phyloP scores from a whole-genome alignment of 1,284 basidiomycete genomes.

The Pseudozyma pruni region DNA sequence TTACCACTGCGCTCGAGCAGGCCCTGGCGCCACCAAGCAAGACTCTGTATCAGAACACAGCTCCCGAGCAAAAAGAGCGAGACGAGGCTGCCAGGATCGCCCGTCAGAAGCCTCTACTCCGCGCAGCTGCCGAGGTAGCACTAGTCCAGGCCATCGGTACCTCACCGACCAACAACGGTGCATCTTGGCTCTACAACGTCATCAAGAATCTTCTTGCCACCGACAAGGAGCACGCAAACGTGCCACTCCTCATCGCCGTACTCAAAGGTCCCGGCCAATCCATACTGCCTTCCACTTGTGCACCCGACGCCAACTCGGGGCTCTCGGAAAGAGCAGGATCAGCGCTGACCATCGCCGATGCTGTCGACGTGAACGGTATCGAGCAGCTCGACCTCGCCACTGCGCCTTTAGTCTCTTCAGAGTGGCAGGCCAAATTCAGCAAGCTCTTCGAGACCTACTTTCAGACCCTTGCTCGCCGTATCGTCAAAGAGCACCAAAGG shows the following conservation, averaged over 20 bases:
- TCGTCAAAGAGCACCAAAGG: conserved; percentile 76
- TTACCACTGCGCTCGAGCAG: conserved; percentile 76
- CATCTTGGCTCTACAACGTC: conserved; percentile 73
- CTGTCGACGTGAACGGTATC: conserved; percentile 14
- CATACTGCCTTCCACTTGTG: conserved; percentile 71
- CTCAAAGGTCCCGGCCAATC: conserved; percentile 84
- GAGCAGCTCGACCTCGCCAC: conserved; percentile 10
- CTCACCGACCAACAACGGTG: conserved; percentile 16
- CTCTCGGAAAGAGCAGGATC: conserved; percentile 8
- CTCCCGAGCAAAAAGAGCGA: conserved; percentile 87
- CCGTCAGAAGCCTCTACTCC: conserved; percentile 84
- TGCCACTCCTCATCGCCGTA: conserved; percentile 84
- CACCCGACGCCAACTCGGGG: conserved; percentile 3
- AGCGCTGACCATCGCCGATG: conserved; percentile 25
- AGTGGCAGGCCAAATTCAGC: conserved; percentile 86
- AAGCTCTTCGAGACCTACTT: conserved; percentile 94
- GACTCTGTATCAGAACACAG: conserved; percentile 71
- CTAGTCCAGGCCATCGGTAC: conserved; percentile 76
- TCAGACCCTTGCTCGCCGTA: conserved; percentile 87
- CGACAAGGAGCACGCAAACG: conserved; percentile 83
- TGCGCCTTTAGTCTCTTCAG: conserved; percentile 76
- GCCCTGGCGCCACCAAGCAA: conserved; percentile 73
- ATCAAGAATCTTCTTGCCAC: conserved; percentile 77
- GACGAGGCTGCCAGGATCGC: conserved; percentile 84
- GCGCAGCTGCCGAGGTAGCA: conserved; percentile 88